Evolutionary conservation across 768 basidiomycete species (phyloP), one percentile per base, ranked within the genome.

Genomic region (Pulveroboletus ravenelii): DNA sequence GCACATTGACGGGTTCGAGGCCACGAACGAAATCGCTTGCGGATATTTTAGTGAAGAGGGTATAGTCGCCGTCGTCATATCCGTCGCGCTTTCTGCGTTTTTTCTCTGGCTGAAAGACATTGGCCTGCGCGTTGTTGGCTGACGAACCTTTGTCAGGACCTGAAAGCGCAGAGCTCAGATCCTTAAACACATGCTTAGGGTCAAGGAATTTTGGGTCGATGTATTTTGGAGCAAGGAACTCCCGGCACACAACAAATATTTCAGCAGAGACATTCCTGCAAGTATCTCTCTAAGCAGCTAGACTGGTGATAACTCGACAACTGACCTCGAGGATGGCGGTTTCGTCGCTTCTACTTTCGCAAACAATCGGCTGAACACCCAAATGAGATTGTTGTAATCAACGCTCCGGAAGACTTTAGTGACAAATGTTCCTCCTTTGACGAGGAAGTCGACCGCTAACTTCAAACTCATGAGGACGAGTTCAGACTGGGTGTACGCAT

Each of bases 131-230:
- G 54, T 92, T 87, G 58, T 82, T 81, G 6, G 78, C 72, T 1
- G 80, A 76, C 5, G 77, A 72, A 1, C 78, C 78, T 51, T 81
- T 79, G 48, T 80, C 79, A 3, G 69, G 68, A 7, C 70, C 74
- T 23, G 70, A 64, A 23, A 74, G 58, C 6, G 74, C 60, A 0
- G 81, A 72, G 14, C 82, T 73, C 18, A 90, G 74, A 45, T 97
- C 95, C 68, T 96, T 94, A 79, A 99, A 99, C 55, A 99, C 96
- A 63, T 97, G 92, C 65, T 85, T 91, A 3, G 95, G 91, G 66
- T 97, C 94, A 54, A 99, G 84, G 72, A 99, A 96, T 71, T 95
- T 96, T 13, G 95, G 93, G 63, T 99, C 96, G 60, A 99, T 95
- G 60, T 87, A 79, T 69, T 90, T 93, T 3, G 96, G 96, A 9